Evolutionary conservation across 2,329 filamentous ascomycete genomes (phyloP).

Genomic region (Hypoxylon sp.): DNA sequence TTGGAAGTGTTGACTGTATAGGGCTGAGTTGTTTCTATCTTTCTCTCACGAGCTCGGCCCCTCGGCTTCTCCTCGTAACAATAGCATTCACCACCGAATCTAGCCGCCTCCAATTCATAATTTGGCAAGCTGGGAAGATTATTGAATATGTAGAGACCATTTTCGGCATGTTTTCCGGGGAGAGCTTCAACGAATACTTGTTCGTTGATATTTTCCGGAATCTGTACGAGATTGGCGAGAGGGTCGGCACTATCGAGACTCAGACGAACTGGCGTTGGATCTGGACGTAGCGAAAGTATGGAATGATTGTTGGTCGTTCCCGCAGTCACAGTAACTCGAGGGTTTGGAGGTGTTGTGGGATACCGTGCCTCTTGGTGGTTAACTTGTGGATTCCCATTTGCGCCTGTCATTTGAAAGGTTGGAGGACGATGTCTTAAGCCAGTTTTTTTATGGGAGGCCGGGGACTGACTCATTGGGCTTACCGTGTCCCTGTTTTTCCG

Average conservation of each 20-base stretch:
- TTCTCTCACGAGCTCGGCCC: not conserved
- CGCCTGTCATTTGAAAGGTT: not conserved
- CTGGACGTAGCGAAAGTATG: not conserved
- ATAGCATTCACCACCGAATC: not conserved
- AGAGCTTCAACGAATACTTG: not conserved
- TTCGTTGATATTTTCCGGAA: constrained; percentile 5
- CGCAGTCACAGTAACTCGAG: not conserved
- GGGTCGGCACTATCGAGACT: not conserved
- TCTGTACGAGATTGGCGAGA: constrained; percentile 9
- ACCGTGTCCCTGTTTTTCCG: not conserved
- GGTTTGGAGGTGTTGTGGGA: not conserved
- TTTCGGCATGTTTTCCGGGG: not conserved
- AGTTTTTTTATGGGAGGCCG: too few relatives aligned
- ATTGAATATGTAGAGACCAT: constrained; percentile 16
- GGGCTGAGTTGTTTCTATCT: not conserved
- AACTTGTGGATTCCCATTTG: not conserved
- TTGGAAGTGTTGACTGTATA: not conserved
- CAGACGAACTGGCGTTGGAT: not conserved
- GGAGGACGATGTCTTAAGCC: not conserved
- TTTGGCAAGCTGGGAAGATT: not conserved
- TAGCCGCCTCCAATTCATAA: not conserved
- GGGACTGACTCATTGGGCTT: not conserved
- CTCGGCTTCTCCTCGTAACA: not conserved
- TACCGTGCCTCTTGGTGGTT: not conserved
- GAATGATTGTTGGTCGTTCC: not conserved